A percentile compares a stretch with the other conserved stretches of the same genome.
Conservation (phyloP, 805 yeast species). For the Candida sanyiensis region DNA sequence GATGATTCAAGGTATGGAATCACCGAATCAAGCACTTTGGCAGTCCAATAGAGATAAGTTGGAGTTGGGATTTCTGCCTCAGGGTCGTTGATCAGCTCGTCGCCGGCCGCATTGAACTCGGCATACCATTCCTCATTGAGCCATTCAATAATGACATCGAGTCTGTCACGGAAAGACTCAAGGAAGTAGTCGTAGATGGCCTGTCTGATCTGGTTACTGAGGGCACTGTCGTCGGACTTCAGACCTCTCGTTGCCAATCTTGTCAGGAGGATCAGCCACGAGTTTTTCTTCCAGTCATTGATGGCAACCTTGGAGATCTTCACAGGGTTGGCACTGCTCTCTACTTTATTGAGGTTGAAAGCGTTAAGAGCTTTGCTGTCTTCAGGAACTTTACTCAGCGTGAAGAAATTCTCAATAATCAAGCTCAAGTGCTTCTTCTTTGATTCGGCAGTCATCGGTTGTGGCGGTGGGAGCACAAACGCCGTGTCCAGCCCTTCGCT, state of each 20-base stretch:
- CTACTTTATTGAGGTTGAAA: constrained; percentile 19
- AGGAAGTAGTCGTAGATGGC: constrained; percentile 69
- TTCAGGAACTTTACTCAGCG: constrained; percentile 33
- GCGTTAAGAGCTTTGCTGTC: constrained; percentile 18
- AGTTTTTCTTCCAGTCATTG: constrained; percentile 53
- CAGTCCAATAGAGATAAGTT: constrained; percentile 63
- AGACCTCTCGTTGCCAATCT: constrained; percentile 83
- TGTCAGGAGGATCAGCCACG: constrained; percentile 73
- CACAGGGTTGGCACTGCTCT: constrained; percentile 17
- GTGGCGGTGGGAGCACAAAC: constrained; percentile 55
- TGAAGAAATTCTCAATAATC: constrained; percentile 55
- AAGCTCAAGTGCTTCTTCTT: constrained; percentile 52
- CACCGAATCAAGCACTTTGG: constrained; percentile 65
- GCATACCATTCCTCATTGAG: constrained; percentile 90
- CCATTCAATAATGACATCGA: constrained; percentile 85
- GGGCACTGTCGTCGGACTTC: constrained; percentile 32
- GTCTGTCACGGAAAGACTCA: constrained; percentile 61
- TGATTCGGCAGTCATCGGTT: constrained; percentile 43
- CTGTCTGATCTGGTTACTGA: constrained; percentile 59
- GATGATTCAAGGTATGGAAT: constrained; percentile 83
- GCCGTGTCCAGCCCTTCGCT: constrained; percentile 37
- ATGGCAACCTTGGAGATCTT: constrained; percentile 30
- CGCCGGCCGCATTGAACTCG: constrained; percentile 33
- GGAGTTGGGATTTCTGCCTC: constrained; percentile 33
- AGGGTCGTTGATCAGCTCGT: constrained; percentile 17